Percentiles rank a stretch among this genome's conserved stretches.
These are phyloP conservation scores for Prunus persica DNA, from an alignment of 306 rosid genomes.

Conservation along the genomic window Prunus_persica_NCBIv2 NC_034013.1:13666001-13666500, in stretches of 20 bases:
- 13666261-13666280: not conserved
- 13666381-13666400: slow-evolving; percentile 72
- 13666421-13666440: slow-evolving; percentile 60
- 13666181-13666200: too few relatives aligned
- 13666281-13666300: not conserved
- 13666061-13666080: slow-evolving; percentile 39
- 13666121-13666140: slow-evolving; percentile 17
- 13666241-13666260: not conserved
- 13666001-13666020: slow-evolving; percentile 88
- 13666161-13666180: too few relatives aligned
- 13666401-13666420: slow-evolving; percentile 77
- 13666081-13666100: slow-evolving; percentile 86
- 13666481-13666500: not conserved
- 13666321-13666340: slow-evolving; percentile 44
- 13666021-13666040: slow-evolving; percentile 40
- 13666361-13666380: slow-evolving; percentile 50
- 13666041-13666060: slow-evolving; percentile 30
- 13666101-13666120: slow-evolving; percentile 27
- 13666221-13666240: not conserved
- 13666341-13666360: slow-evolving; percentile 52
- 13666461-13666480: slow-evolving; percentile 36
- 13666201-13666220: not conserved
- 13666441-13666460: slow-evolving; percentile 71
- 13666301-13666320: not conserved
- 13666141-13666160: not conserved